These are phyloP conservation scores for Entomortierella beljakovae DNA, from an alignment of 192 early-diverging fungal species.

Conservation along the genomic window DNA sequence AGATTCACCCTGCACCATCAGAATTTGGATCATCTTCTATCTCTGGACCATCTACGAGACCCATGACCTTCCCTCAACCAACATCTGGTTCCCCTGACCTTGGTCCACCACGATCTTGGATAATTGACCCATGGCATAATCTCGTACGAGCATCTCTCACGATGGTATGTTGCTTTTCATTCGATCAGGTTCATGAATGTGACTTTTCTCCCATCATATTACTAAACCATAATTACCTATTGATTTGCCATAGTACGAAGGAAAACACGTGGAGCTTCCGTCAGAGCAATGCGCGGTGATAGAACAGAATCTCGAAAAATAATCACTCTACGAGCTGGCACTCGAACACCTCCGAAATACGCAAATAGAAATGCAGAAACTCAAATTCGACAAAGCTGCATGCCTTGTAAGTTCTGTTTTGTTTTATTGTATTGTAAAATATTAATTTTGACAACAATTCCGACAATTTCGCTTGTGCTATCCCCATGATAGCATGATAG, in stretches of 20 bases:
- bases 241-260: slow-evolving; percentile 20
- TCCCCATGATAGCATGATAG: too few relatives aligned
- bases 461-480: too few relatives aligned
- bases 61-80: too few relatives aligned
- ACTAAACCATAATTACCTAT: too few relatives aligned
- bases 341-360: slow-evolving; percentile 10
- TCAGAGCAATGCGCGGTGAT: slow-evolving; percentile 16
- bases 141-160: slow-evolving; percentile 13
- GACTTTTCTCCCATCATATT: not conserved
- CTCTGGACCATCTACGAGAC: too few relatives aligned
- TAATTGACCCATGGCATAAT: slow-evolving; percentile 25
- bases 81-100: too few relatives aligned
- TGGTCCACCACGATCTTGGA: slow-evolving; percentile 15
- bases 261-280: slow-evolving; percentile 10
- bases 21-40: too few relatives aligned
- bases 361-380: slow-evolving; percentile 9
- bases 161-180: slow-evolving; percentile 10
- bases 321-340: slow-evolving; percentile 3
- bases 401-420: slow-evolving; percentile 6
- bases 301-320: slow-evolving; percentile 19
- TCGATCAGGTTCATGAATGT: slow-evolving; percentile 5
- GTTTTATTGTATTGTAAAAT: too few relatives aligned
- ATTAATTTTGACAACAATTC: too few relatives aligned
- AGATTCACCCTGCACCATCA: too few relatives aligned
- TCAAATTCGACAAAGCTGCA: slow-evolving; percentile 11